Percentiles rank a stretch among this genome's conserved stretches.
Conservation (phyloP, 202 grass and related monocot species). For the Bolboschoenoplectus hybrid region DNA sequence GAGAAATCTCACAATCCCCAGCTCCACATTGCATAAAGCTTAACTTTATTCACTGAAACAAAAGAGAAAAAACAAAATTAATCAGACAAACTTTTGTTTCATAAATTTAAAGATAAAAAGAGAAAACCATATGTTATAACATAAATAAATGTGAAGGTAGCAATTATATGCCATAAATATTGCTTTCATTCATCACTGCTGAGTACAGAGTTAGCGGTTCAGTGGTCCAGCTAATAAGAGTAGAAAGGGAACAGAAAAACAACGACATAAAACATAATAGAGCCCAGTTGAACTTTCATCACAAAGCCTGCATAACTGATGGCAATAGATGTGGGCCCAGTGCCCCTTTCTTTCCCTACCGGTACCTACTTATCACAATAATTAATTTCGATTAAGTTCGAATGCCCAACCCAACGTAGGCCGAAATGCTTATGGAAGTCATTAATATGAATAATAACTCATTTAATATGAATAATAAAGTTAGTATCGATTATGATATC, state of each 20-base stretch:
- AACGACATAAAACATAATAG: too few relatives aligned
- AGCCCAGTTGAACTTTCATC: background rate
- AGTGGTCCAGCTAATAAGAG: too few relatives aligned
- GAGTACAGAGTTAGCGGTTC: too few relatives aligned
- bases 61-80: background rate
- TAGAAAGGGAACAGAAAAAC: too few relatives aligned
- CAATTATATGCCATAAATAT: too few relatives aligned
- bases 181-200: too few relatives aligned
- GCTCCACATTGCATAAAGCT: slow-evolving; percentile 31
- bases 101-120: background rate
- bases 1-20: slow-evolving; percentile 34
- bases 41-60: slow-evolving; percentile 21
- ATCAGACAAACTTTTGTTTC: background rate
- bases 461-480: too few relatives aligned
- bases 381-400: background rate
- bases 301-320: background rate
- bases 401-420: background rate
- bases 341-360: background rate
- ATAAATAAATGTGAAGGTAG: too few relatives aligned
- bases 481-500: too few relatives aligned
- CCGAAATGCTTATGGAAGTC: background rate
- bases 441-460: too few relatives aligned
- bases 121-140: background rate
- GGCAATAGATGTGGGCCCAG: background rate
- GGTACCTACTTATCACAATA: background rate